These are phyloP conservation scores for Zoysia japonica DNA, from an alignment of 176 grass and related monocot genomes.

Conservation along the genomic window DNA sequence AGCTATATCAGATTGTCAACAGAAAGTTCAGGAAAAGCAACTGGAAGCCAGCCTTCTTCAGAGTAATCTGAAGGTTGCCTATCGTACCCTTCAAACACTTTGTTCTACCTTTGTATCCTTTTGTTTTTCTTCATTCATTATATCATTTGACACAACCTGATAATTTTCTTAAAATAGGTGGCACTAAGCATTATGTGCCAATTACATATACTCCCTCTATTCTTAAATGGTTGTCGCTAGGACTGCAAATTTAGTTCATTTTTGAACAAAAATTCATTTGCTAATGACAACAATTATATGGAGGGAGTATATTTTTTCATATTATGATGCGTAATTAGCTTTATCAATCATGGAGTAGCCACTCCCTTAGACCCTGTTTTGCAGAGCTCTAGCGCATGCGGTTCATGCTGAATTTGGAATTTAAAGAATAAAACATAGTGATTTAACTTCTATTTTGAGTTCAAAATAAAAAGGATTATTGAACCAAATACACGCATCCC, in stretches of 20 bases:
- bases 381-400: no score
- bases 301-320: not conserved
- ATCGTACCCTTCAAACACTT: conserved; percentile 4
- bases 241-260: no score
- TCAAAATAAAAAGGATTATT: no score
- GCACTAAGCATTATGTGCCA: conserved; percentile 2
- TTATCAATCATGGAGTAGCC: not conserved
- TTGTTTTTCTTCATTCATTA: not conserved
- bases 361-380: not conserved
- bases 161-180: not conserved
- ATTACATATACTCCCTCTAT: not conserved
- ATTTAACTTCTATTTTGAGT: no score
- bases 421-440: not conserved
- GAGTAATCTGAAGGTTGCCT: conserved; percentile 67
- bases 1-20: conserved; percentile 73
- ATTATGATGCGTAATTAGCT: not conserved
- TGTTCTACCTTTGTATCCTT: not conserved
- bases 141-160: not conserved
- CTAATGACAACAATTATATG: no score
- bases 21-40: conserved; percentile 76
- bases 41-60: conserved; percentile 55
- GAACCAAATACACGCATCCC: no score
- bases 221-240: no score
- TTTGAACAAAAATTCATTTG: no score
- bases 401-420: not conserved